These are phyloP conservation scores for Brassica napus DNA, from an alignment of 345 rosid genomes.

Conservation along the genomic window Da-Ae NC_063447.1:5743501-5744000, in stretches of 20 bases:
- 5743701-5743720: constrained; percentile 53
- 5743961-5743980: constrained; percentile 39
- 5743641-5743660: constrained; percentile 89
- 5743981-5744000: constrained; percentile 30
- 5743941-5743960: constrained; percentile 42
- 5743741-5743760: constrained; percentile 36
- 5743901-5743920: constrained; percentile 28
- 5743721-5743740: constrained; percentile 42
- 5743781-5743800: constrained; percentile 7
- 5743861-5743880: background rate
- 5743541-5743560: background rate
- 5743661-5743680: constrained; percentile 85
- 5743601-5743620: constrained; percentile 46
- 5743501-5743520: constrained; percentile 5
- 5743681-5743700: constrained; percentile 63
- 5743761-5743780: constrained; percentile 5
- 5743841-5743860: background rate
- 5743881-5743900: background rate
- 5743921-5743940: constrained; percentile 46
- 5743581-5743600: constrained; percentile 33
- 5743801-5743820: background rate
- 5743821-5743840: background rate
- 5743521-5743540: constrained; percentile 11
- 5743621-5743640: constrained; percentile 41
- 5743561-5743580: background rate